These are phyloP conservation scores for Crucibulum laeve DNA, from an alignment of 768 basidiomycete species.

Conservation along the genomic window DNA sequence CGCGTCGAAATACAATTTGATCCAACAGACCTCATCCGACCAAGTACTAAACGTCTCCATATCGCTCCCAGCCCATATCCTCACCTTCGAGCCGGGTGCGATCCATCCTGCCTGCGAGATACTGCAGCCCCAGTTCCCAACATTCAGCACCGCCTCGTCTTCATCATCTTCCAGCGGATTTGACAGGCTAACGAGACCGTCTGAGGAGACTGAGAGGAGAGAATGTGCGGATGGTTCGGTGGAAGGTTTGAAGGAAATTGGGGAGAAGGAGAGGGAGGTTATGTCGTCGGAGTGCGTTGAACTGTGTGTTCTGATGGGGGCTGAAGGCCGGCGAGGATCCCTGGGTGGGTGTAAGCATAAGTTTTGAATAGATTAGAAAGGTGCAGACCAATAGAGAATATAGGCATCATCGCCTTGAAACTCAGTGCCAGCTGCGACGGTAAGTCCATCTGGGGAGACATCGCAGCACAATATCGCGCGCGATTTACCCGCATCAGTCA, in stretches of 20 bases:
- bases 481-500: conserved; percentile 40
- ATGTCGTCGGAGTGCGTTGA: conserved; percentile 95
- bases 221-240: conserved; percentile 10
- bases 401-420: conserved; percentile 77
- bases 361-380: conserved; percentile 2
- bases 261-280: conserved; percentile 61
- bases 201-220: conserved; percentile 79
- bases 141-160: conserved; percentile 77
- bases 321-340: conserved; percentile 79
- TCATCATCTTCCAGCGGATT: conserved; percentile 76
- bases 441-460: conserved; percentile 62
- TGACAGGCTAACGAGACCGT: conserved; percentile 75
- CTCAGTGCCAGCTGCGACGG: conserved; percentile 81
- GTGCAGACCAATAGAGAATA: conserved; percentile 76
- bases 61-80: conserved; percentile 84
- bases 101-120: conserved; percentile 76
- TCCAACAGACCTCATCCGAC: conserved; percentile 56
- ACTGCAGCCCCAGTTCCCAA: conserved; percentile 86
- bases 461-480: conserved; percentile 62
- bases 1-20: neutral
- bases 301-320: conserved; percentile 69
- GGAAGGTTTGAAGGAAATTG: conserved; percentile 8
- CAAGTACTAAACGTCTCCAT: conserved; percentile 93
- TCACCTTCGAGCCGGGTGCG: conserved; percentile 21
- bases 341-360: conserved; percentile 28